phyloP scores from a whole-genome alignment of 192 early-diverging fungal genomes.

The Rhizoclosmatium sp. region DNA sequence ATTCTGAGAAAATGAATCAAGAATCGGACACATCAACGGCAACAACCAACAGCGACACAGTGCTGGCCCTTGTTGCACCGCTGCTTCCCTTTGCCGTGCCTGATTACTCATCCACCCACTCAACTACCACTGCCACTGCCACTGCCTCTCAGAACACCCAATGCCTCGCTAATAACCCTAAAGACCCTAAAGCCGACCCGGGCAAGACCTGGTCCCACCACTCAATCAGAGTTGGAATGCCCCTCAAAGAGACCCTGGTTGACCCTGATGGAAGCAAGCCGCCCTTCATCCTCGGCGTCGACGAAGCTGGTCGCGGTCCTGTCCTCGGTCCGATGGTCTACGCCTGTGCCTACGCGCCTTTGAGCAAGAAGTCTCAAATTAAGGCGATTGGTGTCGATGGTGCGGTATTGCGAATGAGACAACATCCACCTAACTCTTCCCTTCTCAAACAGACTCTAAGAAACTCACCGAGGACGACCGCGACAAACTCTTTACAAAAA shows the following conservation, averaged over 20 bases:
- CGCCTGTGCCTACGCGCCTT: slow-evolving; percentile 81
- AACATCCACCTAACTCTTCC: background rate
- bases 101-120: too few species aligned
- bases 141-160: too few species aligned
- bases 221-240: background rate
- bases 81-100: too few species aligned
- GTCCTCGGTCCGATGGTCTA: slow-evolving; percentile 99
- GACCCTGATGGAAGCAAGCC: background rate
- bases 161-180: too few species aligned
- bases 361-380: slow-evolving; percentile 69
- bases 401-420: slow-evolving; percentile 33
- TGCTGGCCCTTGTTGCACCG: too few species aligned
- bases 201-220: slow-evolving; percentile 19
- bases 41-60: too few species aligned
- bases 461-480: slow-evolving; percentile 80
- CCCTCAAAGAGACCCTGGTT: background rate
- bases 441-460: slow-evolving; percentile 83
- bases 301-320: slow-evolving; percentile 97
- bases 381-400: slow-evolving; percentile 83
- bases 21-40: too few species aligned
- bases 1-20: too few species aligned
- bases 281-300: slow-evolving; percentile 66
- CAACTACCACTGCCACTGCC: too few species aligned
- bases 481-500: slow-evolving; percentile 68
- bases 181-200: background rate